Evolutionary conservation across 768 basidiomycete species (phyloP), one percentile per base, ranked within the genome.

Genomic region (Pleurotus ostreatus): DNA sequence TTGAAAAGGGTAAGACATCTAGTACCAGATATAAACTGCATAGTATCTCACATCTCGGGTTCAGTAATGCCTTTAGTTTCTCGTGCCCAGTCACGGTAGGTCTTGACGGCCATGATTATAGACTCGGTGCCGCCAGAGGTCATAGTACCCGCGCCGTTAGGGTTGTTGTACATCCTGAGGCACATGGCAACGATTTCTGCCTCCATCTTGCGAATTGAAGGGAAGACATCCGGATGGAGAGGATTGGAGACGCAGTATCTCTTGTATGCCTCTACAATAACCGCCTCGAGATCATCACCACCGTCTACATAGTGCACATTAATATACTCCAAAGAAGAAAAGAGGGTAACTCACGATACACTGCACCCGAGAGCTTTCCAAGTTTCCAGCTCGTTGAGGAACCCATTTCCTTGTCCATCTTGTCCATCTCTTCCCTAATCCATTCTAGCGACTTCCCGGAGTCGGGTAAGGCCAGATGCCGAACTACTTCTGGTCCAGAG

Each of bases 41-140:
- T 13, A 6, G 45, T 25, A 15, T 71, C 85, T 34, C 59, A 93
- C 95, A 98, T 94, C 68, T 99, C 96, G 1, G 96, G 96, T 58
- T 88, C 82, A 0, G 80, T 92, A 62, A 98, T 92, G 6, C 93
- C 92, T 68, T 94, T 95, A 40, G 86, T 85, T 1, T 75, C 80
- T 45, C 79, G 74, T 5, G 92, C 96, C 92, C 95, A 97, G 61
- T 98, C 94, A 12, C 94, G 82, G 66, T 99, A 86, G 0, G 94
- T 90, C 76, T 98, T 98, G 61, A 93, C 80, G 2, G 94, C 86
- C 94, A 98, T 94, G 48, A 99, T 76, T 62, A 98, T 98, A 18
- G 89, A 92, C 68, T 99, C 96, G 0, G 96, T 99, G 5, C 96
- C 96, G 12, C 96, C 96, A 0, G 89, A 89, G 1, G 96, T 99